phyloP scores from a whole-genome alignment of 2,329 filamentous ascomycete species.

The Helotiales sp. region DNA sequence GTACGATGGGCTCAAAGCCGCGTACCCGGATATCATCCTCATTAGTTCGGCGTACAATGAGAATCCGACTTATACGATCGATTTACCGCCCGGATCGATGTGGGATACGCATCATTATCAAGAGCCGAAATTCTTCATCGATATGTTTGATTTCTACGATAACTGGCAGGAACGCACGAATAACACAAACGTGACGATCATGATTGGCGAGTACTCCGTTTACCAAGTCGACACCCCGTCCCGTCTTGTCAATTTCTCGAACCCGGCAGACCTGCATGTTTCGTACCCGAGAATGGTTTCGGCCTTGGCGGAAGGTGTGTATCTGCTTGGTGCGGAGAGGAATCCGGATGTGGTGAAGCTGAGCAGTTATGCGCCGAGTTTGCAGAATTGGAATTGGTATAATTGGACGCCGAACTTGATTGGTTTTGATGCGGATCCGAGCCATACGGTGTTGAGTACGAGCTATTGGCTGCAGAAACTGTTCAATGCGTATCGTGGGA shows the following conservation, averaged over 20 bases:
- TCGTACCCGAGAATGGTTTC: conserved; percentile 31
- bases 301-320: conserved; percentile 33
- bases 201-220: conserved; percentile 35
- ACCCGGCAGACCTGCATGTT: conserved; percentile 26
- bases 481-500: conserved; percentile 35
- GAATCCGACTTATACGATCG: conserved; percentile 43
- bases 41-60: conserved; percentile 32
- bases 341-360: conserved; percentile 47
- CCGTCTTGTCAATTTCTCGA: conserved; percentile 23
- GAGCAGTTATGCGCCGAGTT: conserved; percentile 45
- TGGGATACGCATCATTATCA: conserved; percentile 34
- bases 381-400: conserved; percentile 45
- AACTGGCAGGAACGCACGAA: conserved; percentile 29
- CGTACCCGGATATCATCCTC: conserved; percentile 48
- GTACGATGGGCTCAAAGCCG: conserved; percentile 50
- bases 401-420: conserved; percentile 38
- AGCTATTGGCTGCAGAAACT: conserved; percentile 39
- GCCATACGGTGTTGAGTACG: conserved; percentile 29
- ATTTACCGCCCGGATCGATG: conserved; percentile 27
- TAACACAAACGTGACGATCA: conserved; percentile 30
- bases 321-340: conserved; percentile 36
- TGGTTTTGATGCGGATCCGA: conserved; percentile 33
- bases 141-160: conserved; percentile 29
- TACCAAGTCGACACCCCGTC: conserved; percentile 27
- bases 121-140: conserved; percentile 26